These are phyloP conservation scores for Bullera alba DNA, from an alignment of 768 basidiomycete genomes.

Conservation along the genomic window DNA sequence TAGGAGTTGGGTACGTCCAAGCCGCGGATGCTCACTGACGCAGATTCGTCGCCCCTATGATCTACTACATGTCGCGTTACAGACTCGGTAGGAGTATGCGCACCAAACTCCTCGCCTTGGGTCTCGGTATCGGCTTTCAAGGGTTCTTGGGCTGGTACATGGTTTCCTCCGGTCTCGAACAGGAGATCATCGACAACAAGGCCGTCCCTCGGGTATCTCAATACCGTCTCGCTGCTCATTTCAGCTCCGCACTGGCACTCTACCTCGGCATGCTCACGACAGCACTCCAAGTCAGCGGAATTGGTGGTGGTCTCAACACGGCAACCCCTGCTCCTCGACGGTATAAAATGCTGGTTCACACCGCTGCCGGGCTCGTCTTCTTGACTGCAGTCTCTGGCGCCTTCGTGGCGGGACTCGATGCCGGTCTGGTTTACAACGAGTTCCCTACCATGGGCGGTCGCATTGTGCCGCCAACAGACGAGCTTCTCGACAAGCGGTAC, in stretches of 20 bases:
- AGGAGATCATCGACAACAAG: conserved; percentile 67
- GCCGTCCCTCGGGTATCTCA: conserved; percentile 92
- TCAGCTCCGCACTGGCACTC: conserved; percentile 83
- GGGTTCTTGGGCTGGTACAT: conserved; percentile 98
- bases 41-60: conserved; percentile 73
- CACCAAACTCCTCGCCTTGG: conserved; percentile 62
- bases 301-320: conserved; percentile 5
- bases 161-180: conserved; percentile 92
- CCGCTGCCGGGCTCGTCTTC: conserved; percentile 70
- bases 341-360: conserved; percentile 58
- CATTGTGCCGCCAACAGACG: conserved; percentile 69
- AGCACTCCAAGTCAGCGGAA: conserved; percentile 63
- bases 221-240: conserved; percentile 89
- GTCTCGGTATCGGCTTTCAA: conserved; percentile 77
- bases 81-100: conserved; percentile 62
- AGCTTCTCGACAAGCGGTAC: conserved; percentile 72
- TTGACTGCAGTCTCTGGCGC: conserved; percentile 92
- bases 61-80: conserved; percentile 68
- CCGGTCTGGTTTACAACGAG: conserved; percentile 94
- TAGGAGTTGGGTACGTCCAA: conserved; percentile 42
- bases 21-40: conserved; percentile 53
- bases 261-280: conserved; percentile 86
- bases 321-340: conserved; percentile 51
- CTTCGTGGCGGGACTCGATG: conserved; percentile 95
- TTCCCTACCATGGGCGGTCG: conserved; percentile 93